Evolutionary conservation across 2,329 filamentous ascomycete genomes (phyloP).

Genomic region (Zymoseptoria brevis): DNA sequence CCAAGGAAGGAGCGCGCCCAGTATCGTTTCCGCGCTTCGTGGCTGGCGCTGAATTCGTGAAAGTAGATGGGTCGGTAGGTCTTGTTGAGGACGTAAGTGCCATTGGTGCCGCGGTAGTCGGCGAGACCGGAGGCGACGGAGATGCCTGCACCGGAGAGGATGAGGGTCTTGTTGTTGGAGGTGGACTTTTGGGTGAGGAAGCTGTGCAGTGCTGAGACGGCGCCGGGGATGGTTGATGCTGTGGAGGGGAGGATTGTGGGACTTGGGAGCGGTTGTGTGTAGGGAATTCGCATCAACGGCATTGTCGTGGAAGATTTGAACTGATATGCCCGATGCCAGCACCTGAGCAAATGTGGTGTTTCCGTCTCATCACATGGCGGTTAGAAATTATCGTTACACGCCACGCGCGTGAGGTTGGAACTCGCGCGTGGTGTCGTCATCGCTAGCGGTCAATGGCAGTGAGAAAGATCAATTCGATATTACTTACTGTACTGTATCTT

Average conservation of each 20-base stretch:
- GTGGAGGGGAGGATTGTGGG: constrained; percentile 66
- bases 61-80: constrained; percentile 87
- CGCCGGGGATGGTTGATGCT: constrained; percentile 62
- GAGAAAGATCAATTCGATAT: neutral
- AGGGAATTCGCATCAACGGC: constrained; percentile 74
- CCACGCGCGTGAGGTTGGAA: neutral
- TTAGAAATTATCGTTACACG: neutral
- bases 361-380: neutral
- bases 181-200: constrained; percentile 54
- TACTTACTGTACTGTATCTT: no score
- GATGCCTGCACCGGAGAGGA: constrained; percentile 78
- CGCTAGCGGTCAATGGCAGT: neutral
- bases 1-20: constrained; percentile 94
- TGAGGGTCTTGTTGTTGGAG: constrained; percentile 48
- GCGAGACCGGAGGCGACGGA: constrained; percentile 88
- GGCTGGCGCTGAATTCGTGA: constrained; percentile 73
- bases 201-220: constrained; percentile 64
- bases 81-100: constrained; percentile 89
- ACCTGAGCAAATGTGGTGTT: neutral
- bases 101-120: constrained; percentile 82
- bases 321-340: neutral
- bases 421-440: neutral
- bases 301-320: constrained; percentile 5
- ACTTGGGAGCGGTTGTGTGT: constrained; percentile 70
- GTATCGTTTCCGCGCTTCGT: constrained; percentile 83